Evolutionary conservation across 306 rosid genomes (phyloP).

Genomic region (Gastrolobium villosum): DNA sequence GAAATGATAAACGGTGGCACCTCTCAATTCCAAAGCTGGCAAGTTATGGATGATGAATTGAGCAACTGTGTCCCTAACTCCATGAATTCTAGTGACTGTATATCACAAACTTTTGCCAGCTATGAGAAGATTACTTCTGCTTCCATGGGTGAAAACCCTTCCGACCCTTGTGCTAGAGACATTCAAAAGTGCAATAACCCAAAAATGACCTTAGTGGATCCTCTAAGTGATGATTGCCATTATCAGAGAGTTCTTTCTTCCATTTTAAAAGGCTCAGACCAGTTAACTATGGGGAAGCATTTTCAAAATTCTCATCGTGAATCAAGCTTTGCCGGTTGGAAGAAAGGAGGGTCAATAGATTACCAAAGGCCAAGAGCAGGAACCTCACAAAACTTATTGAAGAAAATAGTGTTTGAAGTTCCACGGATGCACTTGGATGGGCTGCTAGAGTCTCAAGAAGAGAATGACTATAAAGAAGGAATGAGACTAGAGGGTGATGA

Average conservation of each 20-base stretch:
- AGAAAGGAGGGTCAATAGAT: conserved; percentile 51
- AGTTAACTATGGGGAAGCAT: conserved; percentile 54
- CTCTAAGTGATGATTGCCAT: conserved; percentile 61
- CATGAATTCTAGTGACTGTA: conserved; percentile 81
- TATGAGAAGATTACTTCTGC: conserved; percentile 56
- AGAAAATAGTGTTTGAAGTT: conserved; percentile 79
- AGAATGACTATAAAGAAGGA: conserved; percentile 63
- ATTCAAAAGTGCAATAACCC: conserved; percentile 57
- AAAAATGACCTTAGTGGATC: conserved; percentile 57
- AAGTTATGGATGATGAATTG: conserved; percentile 72
- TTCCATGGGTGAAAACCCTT: conserved; percentile 47
- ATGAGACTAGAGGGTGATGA: conserved; percentile 74
- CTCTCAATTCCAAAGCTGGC: conserved; percentile 85
- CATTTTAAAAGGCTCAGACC: conserved; percentile 67
- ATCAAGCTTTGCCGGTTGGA: conserved; percentile 74
- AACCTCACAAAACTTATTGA: conserved; percentile 65
- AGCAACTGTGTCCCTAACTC: conserved; percentile 73
- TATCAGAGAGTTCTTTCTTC: conserved; percentile 69
- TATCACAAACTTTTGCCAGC: conserved; percentile 75
- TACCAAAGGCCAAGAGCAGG: conserved; percentile 55
- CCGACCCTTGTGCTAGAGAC: conserved; percentile 44
- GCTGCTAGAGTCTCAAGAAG: conserved; percentile 64
- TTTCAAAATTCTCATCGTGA: conserved; percentile 55
- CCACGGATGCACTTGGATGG: conserved; percentile 73
- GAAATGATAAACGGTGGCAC: conserved; percentile 61